Evolutionary conservation across 495 filamentous ascomycete genomes (phyloP).

Genomic region (Aspergillus incahuasiensis): DNA sequence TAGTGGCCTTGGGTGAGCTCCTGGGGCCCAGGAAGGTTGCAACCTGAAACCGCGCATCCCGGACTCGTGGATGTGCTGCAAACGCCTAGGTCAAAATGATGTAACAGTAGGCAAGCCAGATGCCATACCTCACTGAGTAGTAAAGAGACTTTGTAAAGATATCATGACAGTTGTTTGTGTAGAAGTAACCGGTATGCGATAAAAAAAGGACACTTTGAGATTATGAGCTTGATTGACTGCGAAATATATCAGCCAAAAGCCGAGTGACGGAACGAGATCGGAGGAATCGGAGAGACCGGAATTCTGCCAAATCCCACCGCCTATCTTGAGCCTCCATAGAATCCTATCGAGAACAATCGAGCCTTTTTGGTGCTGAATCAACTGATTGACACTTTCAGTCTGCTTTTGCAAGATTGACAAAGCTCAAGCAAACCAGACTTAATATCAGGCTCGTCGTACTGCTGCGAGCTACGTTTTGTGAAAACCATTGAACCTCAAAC

Average conservation of each 20-base stretch:
- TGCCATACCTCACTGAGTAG: constrained; percentile 34
- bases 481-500: background rate
- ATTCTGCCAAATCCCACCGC: constrained; percentile 34
- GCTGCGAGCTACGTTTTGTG: background rate
- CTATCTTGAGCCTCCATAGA: constrained; percentile 23
- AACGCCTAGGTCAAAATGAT: constrained; percentile 21
- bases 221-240: constrained; percentile 11
- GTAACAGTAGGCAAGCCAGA: constrained; percentile 23
- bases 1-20: constrained; percentile 24
- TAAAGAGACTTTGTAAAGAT: background rate
- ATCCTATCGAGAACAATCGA: constrained; percentile 38
- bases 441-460: background rate
- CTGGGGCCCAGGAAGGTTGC: constrained; percentile 34
- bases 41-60: constrained; percentile 43
- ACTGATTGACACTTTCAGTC: background rate
- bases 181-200: background rate
- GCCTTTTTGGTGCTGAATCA: constrained; percentile 26
- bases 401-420: background rate
- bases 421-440: background rate
- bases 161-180: constrained; percentile 13
- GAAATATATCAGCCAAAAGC: constrained; percentile 13
- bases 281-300: constrained; percentile 7
- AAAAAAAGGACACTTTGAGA: background rate
- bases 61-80: constrained; percentile 20
- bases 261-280: constrained; percentile 17